Evolutionary conservation across 768 basidiomycete genomes (phyloP).

Genomic region (Boletus eberwhitei): DNA sequence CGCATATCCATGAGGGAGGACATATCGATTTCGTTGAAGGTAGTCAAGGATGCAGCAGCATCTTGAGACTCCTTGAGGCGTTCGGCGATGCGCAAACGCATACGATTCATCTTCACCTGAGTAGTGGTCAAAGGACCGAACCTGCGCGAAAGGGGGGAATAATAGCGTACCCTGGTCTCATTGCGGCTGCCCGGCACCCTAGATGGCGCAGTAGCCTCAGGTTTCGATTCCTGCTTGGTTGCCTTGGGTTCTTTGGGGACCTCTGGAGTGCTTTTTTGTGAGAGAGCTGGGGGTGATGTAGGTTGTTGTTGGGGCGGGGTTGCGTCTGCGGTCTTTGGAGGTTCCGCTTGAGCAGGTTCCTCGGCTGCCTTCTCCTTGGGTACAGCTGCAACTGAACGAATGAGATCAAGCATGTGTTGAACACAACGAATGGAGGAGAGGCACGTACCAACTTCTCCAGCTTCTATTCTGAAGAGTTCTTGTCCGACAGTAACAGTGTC

Average conservation of each 20-base stretch:
- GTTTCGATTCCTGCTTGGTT: conserved; percentile 32
- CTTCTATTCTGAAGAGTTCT: conserved; percentile 88
- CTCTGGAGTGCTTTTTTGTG: conserved; percentile 29
- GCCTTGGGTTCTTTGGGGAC: conserved; percentile 35
- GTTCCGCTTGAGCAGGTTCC: conserved; percentile 20
- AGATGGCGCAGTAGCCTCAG: conserved; percentile 30
- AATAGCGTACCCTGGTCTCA: conserved; percentile 73
- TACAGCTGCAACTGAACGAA: conserved; percentile 29
- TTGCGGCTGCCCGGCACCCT: conserved; percentile 55
- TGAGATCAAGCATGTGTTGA: neutral
- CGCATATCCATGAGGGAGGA: conserved; percentile 92
- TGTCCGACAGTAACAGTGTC: conserved; percentile 94
- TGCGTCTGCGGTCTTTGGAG: conserved; percentile 37
- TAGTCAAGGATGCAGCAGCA: conserved; percentile 92
- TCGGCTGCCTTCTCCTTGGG: conserved; percentile 26
- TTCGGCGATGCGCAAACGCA: conserved; percentile 96
- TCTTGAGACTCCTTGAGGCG: conserved; percentile 98
- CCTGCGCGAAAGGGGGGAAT: neutral
- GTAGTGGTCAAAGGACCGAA: neutral
- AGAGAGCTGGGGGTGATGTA: conserved; percentile 44
- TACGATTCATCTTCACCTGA: conserved; percentile 97
- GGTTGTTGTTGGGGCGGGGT: conserved; percentile 47
- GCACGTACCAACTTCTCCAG: conserved; percentile 60
- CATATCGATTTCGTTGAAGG: conserved; percentile 99
- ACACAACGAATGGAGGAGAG: neutral